Conservation (phyloP, 495 filamentous ascomycete species). For the Cercophora samala region DNA sequence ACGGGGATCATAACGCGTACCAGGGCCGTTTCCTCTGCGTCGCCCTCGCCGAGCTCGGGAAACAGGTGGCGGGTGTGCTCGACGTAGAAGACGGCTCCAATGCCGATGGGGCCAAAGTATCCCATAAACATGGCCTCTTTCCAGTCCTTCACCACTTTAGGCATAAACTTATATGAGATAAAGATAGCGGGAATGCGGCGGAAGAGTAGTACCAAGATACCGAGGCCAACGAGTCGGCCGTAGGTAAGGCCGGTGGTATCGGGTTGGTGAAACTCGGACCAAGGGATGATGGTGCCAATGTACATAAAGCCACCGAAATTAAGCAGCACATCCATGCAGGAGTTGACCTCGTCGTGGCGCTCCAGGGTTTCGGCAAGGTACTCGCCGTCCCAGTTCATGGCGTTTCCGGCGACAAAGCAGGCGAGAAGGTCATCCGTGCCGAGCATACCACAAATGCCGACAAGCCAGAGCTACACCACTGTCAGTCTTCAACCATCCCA, state of each 20-base stretch:
- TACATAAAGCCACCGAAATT: slow-evolving; percentile 85
- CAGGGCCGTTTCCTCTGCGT: slow-evolving; percentile 51
- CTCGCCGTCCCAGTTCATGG: slow-evolving; percentile 82
- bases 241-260: slow-evolving; percentile 48
- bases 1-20: slow-evolving; percentile 50
- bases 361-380: slow-evolving; percentile 78
- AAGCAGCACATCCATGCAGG: slow-evolving; percentile 69
- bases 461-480: slow-evolving; percentile 55
- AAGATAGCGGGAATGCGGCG: slow-evolving; percentile 42
- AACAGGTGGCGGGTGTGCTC: slow-evolving; percentile 57
- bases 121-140: slow-evolving; percentile 73
- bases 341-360: slow-evolving; percentile 69
- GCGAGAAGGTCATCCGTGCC: slow-evolving; percentile 89
- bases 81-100: slow-evolving; percentile 82
- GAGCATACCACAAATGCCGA: slow-evolving; percentile 77
- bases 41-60: slow-evolving; percentile 48
- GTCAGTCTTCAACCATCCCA: not conserved
- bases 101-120: slow-evolving; percentile 88
- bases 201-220: slow-evolving; percentile 71
- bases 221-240: slow-evolving; percentile 65
- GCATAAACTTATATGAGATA: slow-evolving; percentile 60
- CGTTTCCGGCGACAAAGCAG: slow-evolving; percentile 86
- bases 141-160: slow-evolving; percentile 59
- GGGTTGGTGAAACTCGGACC: slow-evolving; percentile 50
- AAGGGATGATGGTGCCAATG: slow-evolving; percentile 78